Base-by-base conservation (phyloP, 1,139 yeast genomes). In the Debaryomyces robertsiae region DNA sequence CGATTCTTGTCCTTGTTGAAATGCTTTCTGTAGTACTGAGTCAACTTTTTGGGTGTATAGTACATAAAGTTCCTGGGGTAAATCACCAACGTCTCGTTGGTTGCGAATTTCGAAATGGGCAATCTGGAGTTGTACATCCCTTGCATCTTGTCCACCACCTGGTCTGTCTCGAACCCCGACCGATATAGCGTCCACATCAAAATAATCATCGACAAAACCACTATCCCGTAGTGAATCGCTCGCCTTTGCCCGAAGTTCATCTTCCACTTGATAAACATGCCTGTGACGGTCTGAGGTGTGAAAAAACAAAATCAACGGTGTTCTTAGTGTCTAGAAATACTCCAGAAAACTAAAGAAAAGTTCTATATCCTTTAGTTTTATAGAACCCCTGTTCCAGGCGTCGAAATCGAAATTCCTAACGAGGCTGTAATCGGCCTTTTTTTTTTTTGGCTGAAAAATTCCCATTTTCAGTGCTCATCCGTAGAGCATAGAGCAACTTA, bases 11-110 rank as follows among this genome's bases (percentile, higher is more conserved):
- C 39, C 4, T 18, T 15, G 27, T 46, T 45, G 27, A 48, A 49
- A 24, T 44, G 45, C 6, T 43, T 33, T 9, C 45, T 44, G 39
- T 52, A 52, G 36, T 50, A 49, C 15, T 32, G 36, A 16, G 28
- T 29, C 14, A 53, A 41, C 6, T 50, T 51, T 9, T 30, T 25
- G 4, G 33, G 24, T 13, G 32, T 11, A 11, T 16, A 11, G 10
- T 22, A 16, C 9, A 23, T 31, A 31, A 42, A 42, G 11, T 28
- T 23, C 16, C 41, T 30, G 10, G 45, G 45, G 28, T 34, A 42
- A 9, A 42, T 40, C 15, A 40, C 33, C 16, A 40, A 32, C 2
- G 31, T n/a, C 13, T 39, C 35, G 19, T 31, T 31, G 14, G 45
- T 11, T 17, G 41, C 37, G 23, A 33, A 39, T 7, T 30, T 17